phyloP scores from a whole-genome alignment of 108 stramenopile genomes.

The Skeletonema marinoi region DNA sequence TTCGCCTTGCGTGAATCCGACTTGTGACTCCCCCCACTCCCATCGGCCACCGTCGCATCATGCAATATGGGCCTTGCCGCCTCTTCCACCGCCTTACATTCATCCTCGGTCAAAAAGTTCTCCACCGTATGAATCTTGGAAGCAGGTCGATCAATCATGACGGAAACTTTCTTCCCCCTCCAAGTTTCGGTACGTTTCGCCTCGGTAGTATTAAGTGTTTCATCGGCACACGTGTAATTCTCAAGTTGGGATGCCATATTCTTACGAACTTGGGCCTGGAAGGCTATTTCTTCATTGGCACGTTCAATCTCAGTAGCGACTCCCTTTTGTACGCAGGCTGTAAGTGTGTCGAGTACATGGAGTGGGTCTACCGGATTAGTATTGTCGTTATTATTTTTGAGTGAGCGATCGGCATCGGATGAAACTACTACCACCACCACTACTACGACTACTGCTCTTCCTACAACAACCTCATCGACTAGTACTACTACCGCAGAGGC shows the following conservation, averaged over 20 bases:
- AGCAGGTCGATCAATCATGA: slow-evolving; percentile 75
- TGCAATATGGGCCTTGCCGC: slow-evolving; percentile 59
- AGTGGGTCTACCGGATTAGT: not conserved
- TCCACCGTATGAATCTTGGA: slow-evolving; percentile 74
- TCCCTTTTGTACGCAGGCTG: slow-evolving; percentile 57
- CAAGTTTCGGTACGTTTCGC: slow-evolving; percentile 32
- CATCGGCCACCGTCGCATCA: slow-evolving; percentile 84
- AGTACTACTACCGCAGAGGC: not conserved
- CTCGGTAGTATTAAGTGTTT: slow-evolving; percentile 53
- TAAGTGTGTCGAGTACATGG: slow-evolving; percentile 31
- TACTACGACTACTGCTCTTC: not conserved
- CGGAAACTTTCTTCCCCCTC: slow-evolving; percentile 42
- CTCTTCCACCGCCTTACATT: slow-evolving; percentile 82
- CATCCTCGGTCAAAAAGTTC: slow-evolving; percentile 79
- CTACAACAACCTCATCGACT: not conserved
- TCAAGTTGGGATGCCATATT: slow-evolving; percentile 65
- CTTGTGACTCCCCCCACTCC: slow-evolving; percentile 69
- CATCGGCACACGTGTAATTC: slow-evolving; percentile 85
- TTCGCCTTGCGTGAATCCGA: slow-evolving; percentile 76
- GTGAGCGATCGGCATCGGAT: not conserved
- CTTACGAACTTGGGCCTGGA: slow-evolving; percentile 62
- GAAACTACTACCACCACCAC: not conserved
- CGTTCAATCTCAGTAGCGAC: slow-evolving; percentile 46
- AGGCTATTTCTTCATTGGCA: slow-evolving; percentile 74
- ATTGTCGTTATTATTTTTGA: not conserved